Evolutionary conservation across 768 basidiomycete species (phyloP).

Genomic region (Strobilomyces echinocephalus): DNA sequence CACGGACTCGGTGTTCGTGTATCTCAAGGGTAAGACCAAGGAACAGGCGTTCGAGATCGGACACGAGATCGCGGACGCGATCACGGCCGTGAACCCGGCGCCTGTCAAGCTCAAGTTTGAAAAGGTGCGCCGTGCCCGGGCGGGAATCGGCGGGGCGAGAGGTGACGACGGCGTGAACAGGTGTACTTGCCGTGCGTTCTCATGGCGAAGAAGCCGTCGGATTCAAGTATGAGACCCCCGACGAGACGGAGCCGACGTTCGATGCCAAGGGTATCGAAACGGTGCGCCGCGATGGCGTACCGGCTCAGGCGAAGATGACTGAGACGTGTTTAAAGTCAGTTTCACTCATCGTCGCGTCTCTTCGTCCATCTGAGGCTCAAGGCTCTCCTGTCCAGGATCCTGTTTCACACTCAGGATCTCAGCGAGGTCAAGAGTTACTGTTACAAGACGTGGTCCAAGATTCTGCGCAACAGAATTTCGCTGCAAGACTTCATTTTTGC

Average conservation of each 20-base stretch:
- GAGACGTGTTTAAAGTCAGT: slow-evolving; percentile 83
- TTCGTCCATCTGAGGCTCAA: background rate
- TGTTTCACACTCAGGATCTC: slow-evolving; percentile 87
- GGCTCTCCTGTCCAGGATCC: slow-evolving; percentile 48
- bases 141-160: background rate
- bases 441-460: slow-evolving; percentile 74
- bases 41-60: slow-evolving; percentile 93
- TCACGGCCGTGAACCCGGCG: slow-evolving; percentile 82
- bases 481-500: slow-evolving; percentile 94
- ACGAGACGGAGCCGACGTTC: slow-evolving; percentile 74
- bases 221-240: slow-evolving; percentile 85
- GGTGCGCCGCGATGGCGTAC: slow-evolving; percentile 86
- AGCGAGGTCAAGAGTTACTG: slow-evolving; percentile 89
- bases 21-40: slow-evolving; percentile 85
- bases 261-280: slow-evolving; percentile 99
- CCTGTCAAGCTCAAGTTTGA: slow-evolving; percentile 98
- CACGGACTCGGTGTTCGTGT: slow-evolving; percentile 92
- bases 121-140: slow-evolving; percentile 51
- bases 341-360: background rate
- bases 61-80: slow-evolving; percentile 82
- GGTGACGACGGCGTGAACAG: slow-evolving; percentile 35
- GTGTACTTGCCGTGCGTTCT: slow-evolving; percentile 93
- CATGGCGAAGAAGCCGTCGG: slow-evolving; percentile 98
- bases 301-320: slow-evolving; percentile 88
- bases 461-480: slow-evolving; percentile 74